Evolutionary conservation across 148 eudicot genomes (phyloP).

Genomic region (Spergularia bocconei): DNA sequence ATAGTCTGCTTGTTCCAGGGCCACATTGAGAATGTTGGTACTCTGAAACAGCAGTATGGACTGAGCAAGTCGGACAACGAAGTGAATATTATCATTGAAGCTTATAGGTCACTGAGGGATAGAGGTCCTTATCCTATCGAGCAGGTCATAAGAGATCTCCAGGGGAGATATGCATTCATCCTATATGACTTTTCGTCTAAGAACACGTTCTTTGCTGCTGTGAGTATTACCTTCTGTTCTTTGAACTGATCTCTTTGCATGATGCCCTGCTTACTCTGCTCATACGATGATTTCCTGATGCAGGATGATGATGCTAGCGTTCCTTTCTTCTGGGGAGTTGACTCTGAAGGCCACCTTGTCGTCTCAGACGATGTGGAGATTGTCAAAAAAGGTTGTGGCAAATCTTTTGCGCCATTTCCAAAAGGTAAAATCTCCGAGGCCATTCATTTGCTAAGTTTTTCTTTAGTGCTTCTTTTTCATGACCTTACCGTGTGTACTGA

Average conservation of each 20-base stretch:
- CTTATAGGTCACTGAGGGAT: conserved; percentile 81
- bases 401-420: conserved; percentile 92
- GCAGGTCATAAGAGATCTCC: conserved; percentile 69
- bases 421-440: conserved; percentile 49
- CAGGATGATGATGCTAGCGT: conserved; percentile 93
- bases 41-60: conserved; percentile 88
- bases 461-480: too few relatives aligned
- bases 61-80: conserved; percentile 72
- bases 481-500: too few relatives aligned
- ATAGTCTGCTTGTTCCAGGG: conserved; percentile 91
- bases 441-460: too few relatives aligned
- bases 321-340: conserved; percentile 95
- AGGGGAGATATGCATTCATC: conserved; percentile 74
- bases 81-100: conserved; percentile 79
- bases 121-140: conserved; percentile 89
- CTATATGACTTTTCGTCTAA: conserved; percentile 63
- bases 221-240: conserved; percentile 29
- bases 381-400: conserved; percentile 78
- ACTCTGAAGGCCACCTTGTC: conserved; percentile 80
- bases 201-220: conserved; percentile 60
- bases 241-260: neutral
- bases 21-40: conserved; percentile 74
- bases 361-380: conserved; percentile 60
- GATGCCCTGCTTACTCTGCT: neutral
- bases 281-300: conserved; percentile 8